A percentile compares a stretch with the other conserved stretches of the same genome.
phyloP scores from a whole-genome alignment of 768 basidiomycete genomes.

The Rhizopogon vinicolor region DNA sequence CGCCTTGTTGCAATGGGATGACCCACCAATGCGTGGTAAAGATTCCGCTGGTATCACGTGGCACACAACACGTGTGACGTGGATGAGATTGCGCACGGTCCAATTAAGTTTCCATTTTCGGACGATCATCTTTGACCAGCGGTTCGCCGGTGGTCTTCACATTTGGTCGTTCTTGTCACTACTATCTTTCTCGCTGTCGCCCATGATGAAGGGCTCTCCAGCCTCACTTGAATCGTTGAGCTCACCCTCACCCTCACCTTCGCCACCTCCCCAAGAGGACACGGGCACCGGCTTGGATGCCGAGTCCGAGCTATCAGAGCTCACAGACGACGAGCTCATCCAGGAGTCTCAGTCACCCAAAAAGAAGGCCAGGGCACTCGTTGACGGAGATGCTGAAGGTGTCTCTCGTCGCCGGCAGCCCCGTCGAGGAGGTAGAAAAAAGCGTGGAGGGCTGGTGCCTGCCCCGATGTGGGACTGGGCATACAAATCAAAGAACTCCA shows the following conservation, averaged over 20 bases:
- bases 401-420: conserved; percentile 11
- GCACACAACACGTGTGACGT: background rate
- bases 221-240: conserved; percentile 68
- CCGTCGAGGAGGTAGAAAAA: conserved; percentile 33
- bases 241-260: conserved; percentile 45
- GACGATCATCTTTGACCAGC: conserved; percentile 3
- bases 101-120: background rate
- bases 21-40: too few relatives aligned
- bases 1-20: too few relatives aligned
- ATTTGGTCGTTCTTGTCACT: background rate
- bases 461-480: conserved; percentile 89
- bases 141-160: background rate
- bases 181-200: conserved; percentile 4
- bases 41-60: background rate
- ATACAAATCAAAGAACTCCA: conserved; percentile 38
- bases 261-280: conserved; percentile 26
- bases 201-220: conserved; percentile 52
- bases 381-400: conserved; percentile 1
- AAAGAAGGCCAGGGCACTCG: conserved; percentile 3
- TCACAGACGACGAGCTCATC: conserved; percentile 79
- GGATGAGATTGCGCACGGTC: conserved; percentile 4
- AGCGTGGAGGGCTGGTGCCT: conserved; percentile 67
- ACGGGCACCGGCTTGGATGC: conserved; percentile 43
- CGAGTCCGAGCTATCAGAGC: conserved; percentile 78
- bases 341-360: conserved; percentile 25